Base-by-base conservation (phyloP, 2,329 filamentous ascomycete species). In the Hymenoscyphus infarciens region DNA sequence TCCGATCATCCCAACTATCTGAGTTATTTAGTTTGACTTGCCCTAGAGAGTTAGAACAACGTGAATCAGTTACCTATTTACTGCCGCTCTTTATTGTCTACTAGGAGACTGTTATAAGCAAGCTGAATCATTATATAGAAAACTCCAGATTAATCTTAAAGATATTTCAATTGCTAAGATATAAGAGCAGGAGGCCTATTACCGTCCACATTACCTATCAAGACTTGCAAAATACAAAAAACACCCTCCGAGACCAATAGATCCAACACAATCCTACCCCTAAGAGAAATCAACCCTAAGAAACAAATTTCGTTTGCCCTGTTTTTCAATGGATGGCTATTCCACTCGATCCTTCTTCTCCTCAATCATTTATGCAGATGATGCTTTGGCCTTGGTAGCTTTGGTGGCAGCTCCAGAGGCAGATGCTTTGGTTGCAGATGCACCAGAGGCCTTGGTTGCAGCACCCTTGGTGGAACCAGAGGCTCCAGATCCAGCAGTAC, bases 271-370 rank as follows among this genome's bases (percentile, higher is more conserved):
- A 49, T 49, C 42, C 42, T 22, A 3, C 42, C 19, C 19, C 39
- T 2, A 49, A 25, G 42, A 49, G 25, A 49, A 31, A 25, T 49
- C 42, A 22, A 49, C 42, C 42, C 42, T 19, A 49, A 49, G 42
- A 49, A 49, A 49, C 42, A 49, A 49, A 49, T 49, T 49, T 25
- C 42, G n/a, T 42, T 42, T 16, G n/a, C 42, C 42, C 16, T 49
- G n/a, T 49, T 49, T 49, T 10, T 19, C 5, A 22, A 22, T 49
- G 42, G 42, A 49, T 49, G 42, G 42, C 42, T 10, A 22, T 49
- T 49, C 42, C 42, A 49, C n/a, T 22, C 19, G 8, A 13, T 49
- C n/a, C 42, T 49, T 19, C 42, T 22, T n/a, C 5, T 19, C n/a
- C 16, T 49, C 33, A 49, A 22, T 19, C 42, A 11, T 49, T 22